These are phyloP conservation scores for Irpex lacteus DNA, from an alignment of 1,284 basidiomycete genomes.

Conservation along the genomic window DNA sequence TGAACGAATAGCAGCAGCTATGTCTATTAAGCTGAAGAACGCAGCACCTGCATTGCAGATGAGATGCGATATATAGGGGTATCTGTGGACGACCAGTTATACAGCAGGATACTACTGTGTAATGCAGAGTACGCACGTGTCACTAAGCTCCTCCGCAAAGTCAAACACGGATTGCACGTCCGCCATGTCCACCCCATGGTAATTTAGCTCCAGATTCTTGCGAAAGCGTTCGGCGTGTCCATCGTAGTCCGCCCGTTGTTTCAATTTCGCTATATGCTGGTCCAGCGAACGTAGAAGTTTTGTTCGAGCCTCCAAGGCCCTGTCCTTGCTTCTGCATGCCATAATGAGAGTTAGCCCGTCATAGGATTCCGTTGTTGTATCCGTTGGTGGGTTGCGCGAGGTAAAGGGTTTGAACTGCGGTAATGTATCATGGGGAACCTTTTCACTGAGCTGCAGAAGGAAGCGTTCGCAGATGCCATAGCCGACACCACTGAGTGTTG, in stretches of 20 bases:
- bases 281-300: slow-evolving; percentile 58
- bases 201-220: slow-evolving; percentile 58
- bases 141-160: slow-evolving; percentile 57
- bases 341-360: slow-evolving; percentile 75
- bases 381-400: not conserved
- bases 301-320: slow-evolving; percentile 61
- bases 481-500: slow-evolving; percentile 68
- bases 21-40: slow-evolving; percentile 61
- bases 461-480: slow-evolving; percentile 84
- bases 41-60: slow-evolving; percentile 83
- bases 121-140: slow-evolving; percentile 42
- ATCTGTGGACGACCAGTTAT: slow-evolving; percentile 40
- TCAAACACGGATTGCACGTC: slow-evolving; percentile 59
- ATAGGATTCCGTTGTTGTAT: slow-evolving; percentile 29
- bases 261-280: slow-evolving; percentile 40
- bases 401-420: slow-evolving; percentile 37
- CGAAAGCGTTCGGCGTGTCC: slow-evolving; percentile 57
- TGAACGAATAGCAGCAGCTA: slow-evolving; percentile 48
- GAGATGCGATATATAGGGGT: slow-evolving; percentile 80
- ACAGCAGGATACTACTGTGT: not conserved
- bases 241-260: slow-evolving; percentile 36
- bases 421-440: slow-evolving; percentile 45
- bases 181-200: slow-evolving; percentile 67
- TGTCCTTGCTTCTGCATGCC: slow-evolving; percentile 71
- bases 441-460: slow-evolving; percentile 62